These are phyloP conservation scores for Panicum virgatum DNA, from an alignment of 202 grass and related monocot species.

Conservation along the genomic window DNA sequence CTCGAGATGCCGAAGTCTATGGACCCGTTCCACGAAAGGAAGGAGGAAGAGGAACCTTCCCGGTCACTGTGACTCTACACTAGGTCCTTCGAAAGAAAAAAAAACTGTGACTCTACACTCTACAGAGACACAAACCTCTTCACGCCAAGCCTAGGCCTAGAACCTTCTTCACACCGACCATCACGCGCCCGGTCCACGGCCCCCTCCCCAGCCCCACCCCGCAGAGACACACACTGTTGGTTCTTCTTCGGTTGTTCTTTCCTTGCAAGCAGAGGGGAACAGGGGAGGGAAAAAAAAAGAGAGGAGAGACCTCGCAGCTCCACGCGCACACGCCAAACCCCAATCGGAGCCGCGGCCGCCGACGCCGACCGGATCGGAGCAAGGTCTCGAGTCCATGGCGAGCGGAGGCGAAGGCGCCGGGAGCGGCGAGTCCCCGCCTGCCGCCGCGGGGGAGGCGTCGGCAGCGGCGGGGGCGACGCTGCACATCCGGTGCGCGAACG, in stretches of 20 bases:
- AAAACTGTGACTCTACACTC: no score
- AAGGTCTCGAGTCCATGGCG: constrained; percentile 47
- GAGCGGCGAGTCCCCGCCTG: constrained; percentile 42
- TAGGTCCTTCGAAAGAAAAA: no score
- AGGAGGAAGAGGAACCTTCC: not conserved
- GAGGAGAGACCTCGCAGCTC: constrained; percentile 7
- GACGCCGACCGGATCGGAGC: constrained; percentile 47
- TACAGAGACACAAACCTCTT: no score
- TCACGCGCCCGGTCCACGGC: not conserved
- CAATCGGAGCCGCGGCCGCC: constrained; percentile 37
- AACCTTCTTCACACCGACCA: constrained; percentile 32
- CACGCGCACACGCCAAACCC: constrained; percentile 40
- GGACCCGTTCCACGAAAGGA: not conserved
- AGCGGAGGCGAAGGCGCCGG: constrained; percentile 49
- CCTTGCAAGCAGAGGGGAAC: not conserved
- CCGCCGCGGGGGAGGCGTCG: not conserved
- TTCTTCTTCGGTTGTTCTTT: not conserved
- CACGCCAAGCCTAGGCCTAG: constrained; percentile 3
- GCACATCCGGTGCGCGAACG: constrained; percentile 84
- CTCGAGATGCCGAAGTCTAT: not conserved
- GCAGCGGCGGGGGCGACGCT: constrained; percentile 40
- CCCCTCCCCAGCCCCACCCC: not conserved
- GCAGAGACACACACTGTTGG: not conserved
- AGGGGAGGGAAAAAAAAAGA: not conserved
- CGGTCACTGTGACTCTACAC: not conserved